phyloP scores from a whole-genome alignment of 495 filamentous ascomycete genomes.

The Neurospora sp. region DNA sequence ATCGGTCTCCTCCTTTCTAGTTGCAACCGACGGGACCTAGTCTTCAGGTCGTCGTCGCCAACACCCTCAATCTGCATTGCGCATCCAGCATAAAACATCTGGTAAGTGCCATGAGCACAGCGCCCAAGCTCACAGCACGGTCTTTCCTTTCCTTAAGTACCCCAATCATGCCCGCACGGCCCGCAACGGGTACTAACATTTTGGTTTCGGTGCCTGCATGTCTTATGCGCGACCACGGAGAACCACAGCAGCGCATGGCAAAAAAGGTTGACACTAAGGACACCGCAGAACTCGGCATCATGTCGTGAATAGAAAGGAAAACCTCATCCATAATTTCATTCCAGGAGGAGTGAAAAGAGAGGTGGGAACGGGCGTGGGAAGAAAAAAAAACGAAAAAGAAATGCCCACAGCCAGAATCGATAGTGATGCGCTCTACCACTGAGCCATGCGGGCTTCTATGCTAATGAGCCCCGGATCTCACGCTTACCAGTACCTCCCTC shows the following conservation, averaged over 20 bases:
- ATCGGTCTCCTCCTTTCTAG: neutral
- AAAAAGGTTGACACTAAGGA: neutral
- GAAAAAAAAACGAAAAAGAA: too few species aligned
- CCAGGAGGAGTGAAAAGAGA: too few species aligned
- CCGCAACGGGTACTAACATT: neutral
- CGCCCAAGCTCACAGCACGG: neutral
- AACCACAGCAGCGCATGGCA: neutral
- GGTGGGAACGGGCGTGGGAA: too few species aligned
- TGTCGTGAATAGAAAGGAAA: neutral
- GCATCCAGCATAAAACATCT: neutral
- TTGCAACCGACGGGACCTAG: neutral
- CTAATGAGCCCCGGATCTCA: neutral
- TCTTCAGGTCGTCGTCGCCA: neutral
- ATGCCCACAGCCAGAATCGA: too few species aligned
- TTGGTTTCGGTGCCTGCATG: neutral
- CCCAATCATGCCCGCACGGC: neutral
- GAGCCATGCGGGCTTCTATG: neutral
- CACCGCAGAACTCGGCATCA: neutral
- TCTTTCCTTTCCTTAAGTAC: neutral
- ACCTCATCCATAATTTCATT: too few species aligned
- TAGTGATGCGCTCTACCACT: neutral
- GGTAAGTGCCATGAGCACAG: neutral
- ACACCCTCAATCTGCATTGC: neutral
- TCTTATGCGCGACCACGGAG: neutral
- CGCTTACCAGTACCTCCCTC: too few species aligned